A percentile compares a stretch with the other conserved stretches of the same genome.
phyloP scores from a whole-genome alignment of 1,284 basidiomycete species.

The Irpex sp. region DNA sequence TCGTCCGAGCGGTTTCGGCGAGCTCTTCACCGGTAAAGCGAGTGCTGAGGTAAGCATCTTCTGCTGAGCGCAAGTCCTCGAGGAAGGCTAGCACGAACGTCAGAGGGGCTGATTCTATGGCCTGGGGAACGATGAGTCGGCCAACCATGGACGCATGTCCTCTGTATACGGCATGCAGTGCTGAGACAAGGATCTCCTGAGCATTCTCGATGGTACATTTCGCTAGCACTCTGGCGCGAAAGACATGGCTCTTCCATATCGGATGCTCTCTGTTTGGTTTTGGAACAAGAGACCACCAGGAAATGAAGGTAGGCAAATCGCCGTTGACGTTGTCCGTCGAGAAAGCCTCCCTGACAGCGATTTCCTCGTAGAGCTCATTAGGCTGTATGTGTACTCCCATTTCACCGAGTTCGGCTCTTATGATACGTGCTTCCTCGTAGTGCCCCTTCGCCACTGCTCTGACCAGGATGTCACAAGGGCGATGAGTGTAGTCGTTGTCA shows the following conservation, averaged over 20 bases:
- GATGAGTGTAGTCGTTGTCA: not conserved
- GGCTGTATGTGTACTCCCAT: slow-evolving; percentile 29
- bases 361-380: slow-evolving; percentile 28
- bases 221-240: not conserved
- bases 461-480: slow-evolving; percentile 18
- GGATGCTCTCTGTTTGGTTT: not conserved
- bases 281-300: slow-evolving; percentile 41
- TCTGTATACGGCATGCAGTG: slow-evolving; percentile 1
- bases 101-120: not conserved
- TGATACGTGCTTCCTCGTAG: slow-evolving; percentile 22
- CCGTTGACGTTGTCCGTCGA: slow-evolving; percentile 15
- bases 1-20: not conserved
- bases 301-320: slow-evolving; percentile 24
- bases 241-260: not conserved
- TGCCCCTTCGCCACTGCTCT: slow-evolving; percentile 18
- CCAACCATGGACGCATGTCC: not conserved
- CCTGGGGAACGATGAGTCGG: not conserved
- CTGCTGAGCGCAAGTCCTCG: not conserved
- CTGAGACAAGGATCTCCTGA: not conserved
- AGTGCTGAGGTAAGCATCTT: not conserved
- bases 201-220: not conserved
- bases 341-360: slow-evolving; percentile 27
- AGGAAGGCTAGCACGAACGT: not conserved
- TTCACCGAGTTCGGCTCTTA: slow-evolving; percentile 29
- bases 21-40: not conserved